phyloP scores from a whole-genome alignment of 2,329 filamentous ascomycete species.

The Ilyonectria mors-panacis region DNA sequence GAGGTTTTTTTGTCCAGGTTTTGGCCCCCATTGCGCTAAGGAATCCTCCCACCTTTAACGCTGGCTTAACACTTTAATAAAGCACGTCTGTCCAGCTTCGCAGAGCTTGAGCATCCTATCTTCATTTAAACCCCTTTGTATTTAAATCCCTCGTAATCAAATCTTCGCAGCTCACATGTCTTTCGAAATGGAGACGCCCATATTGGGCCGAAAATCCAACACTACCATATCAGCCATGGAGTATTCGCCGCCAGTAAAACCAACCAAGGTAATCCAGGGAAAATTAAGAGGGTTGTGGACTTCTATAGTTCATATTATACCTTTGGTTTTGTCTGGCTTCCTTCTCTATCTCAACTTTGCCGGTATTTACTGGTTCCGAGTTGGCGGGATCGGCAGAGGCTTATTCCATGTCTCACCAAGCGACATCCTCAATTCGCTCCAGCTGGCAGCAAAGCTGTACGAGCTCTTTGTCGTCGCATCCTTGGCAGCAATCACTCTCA shows the following conservation, averaged over 20 bases:
- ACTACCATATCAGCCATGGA: neutral
- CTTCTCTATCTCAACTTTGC: constrained; percentile 11
- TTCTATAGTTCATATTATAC: neutral
- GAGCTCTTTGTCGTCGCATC: constrained; percentile 18
- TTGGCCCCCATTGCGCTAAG: too few species aligned
- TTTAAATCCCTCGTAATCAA: too few species aligned
- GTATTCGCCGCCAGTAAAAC: constrained; percentile 1
- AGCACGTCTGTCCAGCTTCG: too few species aligned
- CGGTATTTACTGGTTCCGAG: constrained; percentile 5
- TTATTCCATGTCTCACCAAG: neutral
- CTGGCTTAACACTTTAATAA: too few species aligned
- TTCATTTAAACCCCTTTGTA: too few species aligned
- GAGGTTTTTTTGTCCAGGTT: too few species aligned
- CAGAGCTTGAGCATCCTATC: too few species aligned
- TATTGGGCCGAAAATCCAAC: neutral
- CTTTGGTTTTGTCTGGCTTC: neutral
- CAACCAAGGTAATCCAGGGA: neutral
- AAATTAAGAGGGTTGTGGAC: neutral
- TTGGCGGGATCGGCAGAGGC: neutral
- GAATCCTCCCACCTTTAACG: too few species aligned
- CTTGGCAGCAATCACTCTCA: constrained; percentile 5
- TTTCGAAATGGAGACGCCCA: neutral
- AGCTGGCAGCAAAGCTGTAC: constrained; percentile 19
- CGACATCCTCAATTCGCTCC: constrained; percentile 20
- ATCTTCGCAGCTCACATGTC: neutral